Percentiles rank a stretch among this genome's conserved stretches.
These are phyloP conservation scores for Neopestalotiopsis clavispora DNA, from an alignment of 2,329 filamentous ascomycete genomes.

Conservation along the genomic window DNA sequence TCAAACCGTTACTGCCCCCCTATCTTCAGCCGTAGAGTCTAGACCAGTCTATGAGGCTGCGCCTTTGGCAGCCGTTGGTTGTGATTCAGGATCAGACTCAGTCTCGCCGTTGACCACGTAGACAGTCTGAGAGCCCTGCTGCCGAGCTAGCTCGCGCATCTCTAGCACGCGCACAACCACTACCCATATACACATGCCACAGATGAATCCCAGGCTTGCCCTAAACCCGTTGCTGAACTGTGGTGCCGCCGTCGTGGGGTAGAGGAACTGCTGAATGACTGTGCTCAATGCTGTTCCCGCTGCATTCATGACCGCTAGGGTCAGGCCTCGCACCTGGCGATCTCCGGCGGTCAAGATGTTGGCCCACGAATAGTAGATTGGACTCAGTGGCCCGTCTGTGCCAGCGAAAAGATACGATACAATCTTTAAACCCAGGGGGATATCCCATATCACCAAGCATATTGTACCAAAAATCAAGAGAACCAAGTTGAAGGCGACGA, in stretches of 20 bases:
- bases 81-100: neutral
- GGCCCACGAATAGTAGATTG: constrained; percentile 41
- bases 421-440: constrained; percentile 37
- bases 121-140: neutral
- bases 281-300: constrained; percentile 36
- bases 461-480: constrained; percentile 36
- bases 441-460: constrained; percentile 36
- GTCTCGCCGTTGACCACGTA: neutral
- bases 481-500: constrained; percentile 35
- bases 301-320: constrained; percentile 41
- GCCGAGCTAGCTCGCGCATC: constrained; percentile 14
- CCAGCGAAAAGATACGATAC: constrained; percentile 41
- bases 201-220: constrained; percentile 33
- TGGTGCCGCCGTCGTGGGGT: constrained; percentile 38
- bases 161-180: constrained; percentile 27
- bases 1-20: no score
- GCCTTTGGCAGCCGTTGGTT: neutral
- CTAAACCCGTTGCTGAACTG: constrained; percentile 34
- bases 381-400: constrained; percentile 39
- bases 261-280: constrained; percentile 39
- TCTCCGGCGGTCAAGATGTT: constrained; percentile 39
- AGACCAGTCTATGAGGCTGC: no score
- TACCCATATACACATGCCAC: constrained; percentile 30
- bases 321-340: constrained; percentile 39
- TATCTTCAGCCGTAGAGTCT: no score